These are phyloP conservation scores for Meyerozyma sp. DNA, from an alignment of 1,139 yeast genomes.

Conservation along the genomic window DNA sequence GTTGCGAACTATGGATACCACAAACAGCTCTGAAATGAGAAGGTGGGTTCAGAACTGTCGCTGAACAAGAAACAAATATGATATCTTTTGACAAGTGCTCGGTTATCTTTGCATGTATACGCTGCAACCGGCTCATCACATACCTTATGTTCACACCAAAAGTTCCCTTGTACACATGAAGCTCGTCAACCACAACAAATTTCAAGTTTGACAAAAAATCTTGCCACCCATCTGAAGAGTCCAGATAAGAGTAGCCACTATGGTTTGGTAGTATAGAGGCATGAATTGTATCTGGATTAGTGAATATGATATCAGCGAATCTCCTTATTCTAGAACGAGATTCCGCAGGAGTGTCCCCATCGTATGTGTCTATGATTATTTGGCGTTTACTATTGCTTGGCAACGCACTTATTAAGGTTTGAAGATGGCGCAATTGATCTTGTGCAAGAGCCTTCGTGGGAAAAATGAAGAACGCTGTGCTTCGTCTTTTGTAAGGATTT, in stretches of 20 bases:
- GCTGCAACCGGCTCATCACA: constrained; percentile 69
- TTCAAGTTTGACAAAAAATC: constrained; percentile 58
- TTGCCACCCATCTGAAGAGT: constrained; percentile 48
- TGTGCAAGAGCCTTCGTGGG: constrained; percentile 98
- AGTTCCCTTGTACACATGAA: constrained; percentile 83
- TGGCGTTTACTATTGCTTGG: constrained; percentile 26
- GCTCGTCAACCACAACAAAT: constrained; percentile 81
- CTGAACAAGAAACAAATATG: constrained; percentile 84
- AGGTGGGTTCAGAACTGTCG: constrained; percentile 74
- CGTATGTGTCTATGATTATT: constrained; percentile 70
- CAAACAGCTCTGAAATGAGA: constrained; percentile 69
- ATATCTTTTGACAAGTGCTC: constrained; percentile 9
- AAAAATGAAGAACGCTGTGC: constrained; percentile 79
- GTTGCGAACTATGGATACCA: constrained; percentile 45
- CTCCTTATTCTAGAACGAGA: constrained; percentile 50
- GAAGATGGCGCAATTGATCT: constrained; percentile 81
- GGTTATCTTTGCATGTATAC: constrained; percentile 40
- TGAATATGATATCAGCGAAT: constrained; percentile 73
- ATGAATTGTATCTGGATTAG: constrained; percentile 94
- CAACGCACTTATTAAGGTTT: constrained; percentile 48
- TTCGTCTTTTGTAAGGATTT: constrained; percentile 12
- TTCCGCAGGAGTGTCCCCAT: constrained; percentile 78
- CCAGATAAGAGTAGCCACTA: constrained; percentile 20
- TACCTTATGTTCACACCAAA: constrained; percentile 91
- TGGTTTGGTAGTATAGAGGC: constrained; percentile 76